Evolutionary conservation across 495 filamentous ascomycete genomes (phyloP).

Genomic region (Aspergillus diversus): DNA sequence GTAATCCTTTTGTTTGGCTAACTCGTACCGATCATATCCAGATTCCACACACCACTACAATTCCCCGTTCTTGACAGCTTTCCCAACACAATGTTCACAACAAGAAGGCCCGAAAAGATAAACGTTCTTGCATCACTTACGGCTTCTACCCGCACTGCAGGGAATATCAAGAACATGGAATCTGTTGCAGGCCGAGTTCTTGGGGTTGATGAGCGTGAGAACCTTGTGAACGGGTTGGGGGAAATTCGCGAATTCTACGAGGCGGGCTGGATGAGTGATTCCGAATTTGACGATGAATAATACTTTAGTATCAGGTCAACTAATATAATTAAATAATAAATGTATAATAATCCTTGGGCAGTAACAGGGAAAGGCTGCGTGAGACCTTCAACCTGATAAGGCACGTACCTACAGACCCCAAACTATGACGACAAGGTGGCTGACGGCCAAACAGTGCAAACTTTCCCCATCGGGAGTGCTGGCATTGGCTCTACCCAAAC

Average conservation of each 20-base stretch:
- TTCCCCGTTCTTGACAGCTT: conserved; percentile 86
- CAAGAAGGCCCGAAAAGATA: conserved; percentile 43
- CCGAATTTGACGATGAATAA: conserved; percentile 78
- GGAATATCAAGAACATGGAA: conserved; percentile 68
- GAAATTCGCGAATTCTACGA: conserved; percentile 87
- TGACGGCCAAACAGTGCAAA: conserved; percentile 26
- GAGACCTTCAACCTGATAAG: too few species aligned
- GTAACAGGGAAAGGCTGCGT: too few species aligned
- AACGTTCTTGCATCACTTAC: conserved; percentile 69
- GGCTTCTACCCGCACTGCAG: conserved; percentile 70
- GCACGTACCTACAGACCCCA: not conserved
- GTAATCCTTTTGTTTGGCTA: conserved; percentile 5
- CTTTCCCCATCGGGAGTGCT: conserved; percentile 19
- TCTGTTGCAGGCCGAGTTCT: conserved; percentile 60
- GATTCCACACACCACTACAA: conserved; percentile 60
- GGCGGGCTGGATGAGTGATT: conserved; percentile 86
- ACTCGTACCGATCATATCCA: conserved; percentile 29
- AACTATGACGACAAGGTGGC: not conserved
- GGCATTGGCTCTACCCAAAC: conserved; percentile 22
- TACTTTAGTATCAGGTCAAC: not conserved
- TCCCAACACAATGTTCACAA: conserved; percentile 64
- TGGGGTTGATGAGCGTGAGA: conserved; percentile 78
- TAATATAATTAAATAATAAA: conserved; percentile 1
- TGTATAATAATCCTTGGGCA: not conserved
- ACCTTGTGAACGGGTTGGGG: conserved; percentile 77